Evolutionary conservation across 2,329 filamentous ascomycete genomes (phyloP), one percentile per base, ranked within the genome.

Genomic region (Hymenoscyphus repandus): DNA sequence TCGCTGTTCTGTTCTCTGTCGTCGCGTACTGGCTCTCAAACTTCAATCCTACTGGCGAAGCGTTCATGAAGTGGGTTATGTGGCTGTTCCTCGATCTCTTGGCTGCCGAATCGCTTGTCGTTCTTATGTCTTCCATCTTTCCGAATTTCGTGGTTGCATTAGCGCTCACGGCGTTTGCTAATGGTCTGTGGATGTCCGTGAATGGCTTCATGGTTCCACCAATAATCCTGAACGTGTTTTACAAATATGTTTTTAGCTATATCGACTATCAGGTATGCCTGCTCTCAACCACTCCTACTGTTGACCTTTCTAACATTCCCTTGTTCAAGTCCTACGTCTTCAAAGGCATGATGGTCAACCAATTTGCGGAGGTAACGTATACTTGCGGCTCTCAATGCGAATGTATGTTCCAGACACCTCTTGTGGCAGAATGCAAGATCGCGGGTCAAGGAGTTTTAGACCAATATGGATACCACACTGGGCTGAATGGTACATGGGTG

Each of bases 341-440:
- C 65, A 82, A 92, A 64, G 89, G 88, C 12, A 93, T 95, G 89
- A 93, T 95, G 88, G 83, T 92, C 47, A 95, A 93, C 63, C 88
- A 95, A 70, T 93, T 95, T 66, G 72, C 72, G 1, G 58, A 77
- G 15, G 74, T 87, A 12, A 76, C 72, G 2, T 95, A 88, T 66
- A 66, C 69, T 3, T 92, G 88, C 64, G 70, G 51, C 1, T 49
- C 49, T 17, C 17, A 56, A 37, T 69, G 74, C 55, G 68, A 68
- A 0, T 95, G 89, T 70, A 85, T 88, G 79, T 93, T 85, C 66
- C 68, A 76, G 34, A 85, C 78, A 5, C 74, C 77, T 54, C 65
- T 90, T 51, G 77, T 77, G 37, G 64, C 72, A 31, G 69, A 86
- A 64, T 90, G 90, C 62, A 70, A 80, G 67, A 88, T 93, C 57